phyloP scores from a whole-genome alignment of 192 early-diverging fungal species.

The Dissophora ornata region DNA sequence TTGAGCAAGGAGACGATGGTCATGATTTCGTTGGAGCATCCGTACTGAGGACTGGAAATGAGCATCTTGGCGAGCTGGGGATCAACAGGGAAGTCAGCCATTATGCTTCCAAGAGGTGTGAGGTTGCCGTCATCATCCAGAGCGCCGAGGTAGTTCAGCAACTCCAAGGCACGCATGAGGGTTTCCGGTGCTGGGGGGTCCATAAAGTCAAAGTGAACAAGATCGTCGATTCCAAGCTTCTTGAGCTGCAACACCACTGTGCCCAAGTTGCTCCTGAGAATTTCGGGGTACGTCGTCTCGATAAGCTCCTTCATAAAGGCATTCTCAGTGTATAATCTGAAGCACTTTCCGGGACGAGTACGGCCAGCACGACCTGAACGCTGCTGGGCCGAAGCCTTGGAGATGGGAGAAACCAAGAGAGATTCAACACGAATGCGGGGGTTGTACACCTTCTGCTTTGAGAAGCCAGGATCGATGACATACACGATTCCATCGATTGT shows the following conservation, averaged over 20 bases:
- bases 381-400: slow-evolving; percentile 95
- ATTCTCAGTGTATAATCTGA: slow-evolving; percentile 98
- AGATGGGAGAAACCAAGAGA: slow-evolving; percentile 94
- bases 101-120: slow-evolving; percentile 82
- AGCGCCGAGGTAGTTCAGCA: slow-evolving; percentile 94
- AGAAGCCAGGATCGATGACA: slow-evolving; percentile 98
- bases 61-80: slow-evolving; percentile 96
- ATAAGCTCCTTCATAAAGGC: slow-evolving; percentile 92
- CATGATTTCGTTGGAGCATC: slow-evolving; percentile 94
- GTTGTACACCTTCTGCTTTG: slow-evolving; percentile 99
- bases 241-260: slow-evolving; percentile 97
- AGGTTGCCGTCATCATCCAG: slow-evolving; percentile 96
- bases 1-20: slow-evolving; percentile 94
- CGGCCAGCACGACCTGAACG: slow-evolving; percentile 99
- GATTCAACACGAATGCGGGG: slow-evolving; percentile 97
- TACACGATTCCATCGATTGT: slow-evolving; percentile 99
- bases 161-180: slow-evolving; percentile 96
- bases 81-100: slow-evolving; percentile 98
- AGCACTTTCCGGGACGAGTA: slow-evolving; percentile 96
- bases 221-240: slow-evolving; percentile 96
- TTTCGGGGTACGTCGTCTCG: slow-evolving; percentile 99
- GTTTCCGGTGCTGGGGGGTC: slow-evolving; percentile 99
- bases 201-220: slow-evolving; percentile 99
- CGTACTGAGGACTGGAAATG: slow-evolving; percentile 84
- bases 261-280: slow-evolving; percentile 95